Percentiles rank a stretch among this genome's conserved stretches.
Conservation (phyloP, 768 basidiomycete species). For the Cyclocybe cylindracea region DNA sequence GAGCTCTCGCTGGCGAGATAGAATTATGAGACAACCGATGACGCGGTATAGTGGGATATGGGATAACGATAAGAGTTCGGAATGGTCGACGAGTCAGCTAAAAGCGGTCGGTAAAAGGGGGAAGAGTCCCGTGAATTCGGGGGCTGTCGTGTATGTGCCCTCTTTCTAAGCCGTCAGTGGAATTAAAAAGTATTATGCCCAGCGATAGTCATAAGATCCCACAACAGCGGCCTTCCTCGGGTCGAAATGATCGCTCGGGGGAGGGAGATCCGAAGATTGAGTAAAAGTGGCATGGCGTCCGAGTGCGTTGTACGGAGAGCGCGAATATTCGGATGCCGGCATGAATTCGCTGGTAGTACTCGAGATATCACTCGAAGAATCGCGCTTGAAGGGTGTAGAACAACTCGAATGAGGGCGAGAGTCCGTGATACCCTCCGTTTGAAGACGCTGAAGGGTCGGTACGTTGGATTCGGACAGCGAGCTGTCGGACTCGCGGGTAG, state of each 20-base stretch:
- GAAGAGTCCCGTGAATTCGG: no score
- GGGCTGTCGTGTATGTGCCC: no score
- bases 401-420: neutral
- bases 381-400: neutral
- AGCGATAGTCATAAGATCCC: conserved; percentile 9
- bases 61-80: no score
- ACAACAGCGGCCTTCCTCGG: conserved; percentile 15
- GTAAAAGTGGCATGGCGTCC: conserved; percentile 28
- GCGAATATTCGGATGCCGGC: conserved; percentile 15
- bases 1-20: no score
- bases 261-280: conserved; percentile 24
- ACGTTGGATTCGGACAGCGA: conserved; percentile 7
- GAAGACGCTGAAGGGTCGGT: neutral
- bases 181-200: neutral
- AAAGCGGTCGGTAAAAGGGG: no score
- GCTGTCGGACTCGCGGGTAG: conserved; percentile 13
- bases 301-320: conserved; percentile 20
- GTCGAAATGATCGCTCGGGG: conserved; percentile 14
- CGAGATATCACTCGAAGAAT: neutral
- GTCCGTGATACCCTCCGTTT: neutral
- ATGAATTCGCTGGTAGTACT: conserved; percentile 5
- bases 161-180: no score
- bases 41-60: no score
- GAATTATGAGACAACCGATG: no score
- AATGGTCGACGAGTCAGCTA: no score